Percentiles rank a stretch among this genome's conserved stretches.
Conservation (phyloP, 768 basidiomycete genomes). For the Guyanaporus albipodus region DNA sequence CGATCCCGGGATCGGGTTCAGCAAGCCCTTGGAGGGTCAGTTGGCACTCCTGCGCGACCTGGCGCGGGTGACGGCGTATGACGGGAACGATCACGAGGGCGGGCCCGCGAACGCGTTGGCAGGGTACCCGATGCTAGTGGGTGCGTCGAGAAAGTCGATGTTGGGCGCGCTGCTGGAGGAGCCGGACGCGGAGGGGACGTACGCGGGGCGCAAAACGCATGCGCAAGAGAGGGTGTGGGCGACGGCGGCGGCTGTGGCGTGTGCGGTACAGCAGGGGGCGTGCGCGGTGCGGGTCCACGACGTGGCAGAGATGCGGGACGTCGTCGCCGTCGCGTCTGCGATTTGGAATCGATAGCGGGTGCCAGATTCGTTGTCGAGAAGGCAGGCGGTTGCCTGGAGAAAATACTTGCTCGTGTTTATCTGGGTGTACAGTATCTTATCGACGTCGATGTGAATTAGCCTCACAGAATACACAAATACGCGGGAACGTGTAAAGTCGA, state of each 20-base stretch:
- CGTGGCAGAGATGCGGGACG: conserved; percentile 67
- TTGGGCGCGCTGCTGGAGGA: conserved; percentile 61
- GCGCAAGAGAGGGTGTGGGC: conserved; percentile 72
- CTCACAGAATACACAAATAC: too few relatives aligned
- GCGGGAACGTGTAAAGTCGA: too few relatives aligned
- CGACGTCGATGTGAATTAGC: too few relatives aligned
- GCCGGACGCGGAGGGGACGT: conserved; percentile 35
- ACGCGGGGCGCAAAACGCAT: conserved; percentile 49
- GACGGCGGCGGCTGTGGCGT: conserved; percentile 72
- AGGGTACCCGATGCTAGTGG: conserved; percentile 68
- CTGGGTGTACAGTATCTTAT: too few relatives aligned
- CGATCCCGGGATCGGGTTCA: conserved; percentile 95
- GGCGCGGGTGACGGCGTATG: conserved; percentile 41
- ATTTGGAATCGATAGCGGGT: conserved; percentile 40
- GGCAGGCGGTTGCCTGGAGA: too few relatives aligned
- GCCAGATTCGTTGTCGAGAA: too few relatives aligned
- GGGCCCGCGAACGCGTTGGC: conserved; percentile 44
- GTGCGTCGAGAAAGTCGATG: conserved; percentile 82
- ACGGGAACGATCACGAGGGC: conserved; percentile 43
- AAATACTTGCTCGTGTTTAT: too few relatives aligned
- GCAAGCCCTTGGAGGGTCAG: conserved; percentile 78
- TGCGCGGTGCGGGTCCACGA: conserved; percentile 82
- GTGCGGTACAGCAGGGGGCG: conserved; percentile 70
- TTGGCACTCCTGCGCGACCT: conserved; percentile 57
- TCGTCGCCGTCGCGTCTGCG: conserved; percentile 59